Conservation (phyloP, 768 basidiomycete genomes). For the Chiua virens region DNA sequence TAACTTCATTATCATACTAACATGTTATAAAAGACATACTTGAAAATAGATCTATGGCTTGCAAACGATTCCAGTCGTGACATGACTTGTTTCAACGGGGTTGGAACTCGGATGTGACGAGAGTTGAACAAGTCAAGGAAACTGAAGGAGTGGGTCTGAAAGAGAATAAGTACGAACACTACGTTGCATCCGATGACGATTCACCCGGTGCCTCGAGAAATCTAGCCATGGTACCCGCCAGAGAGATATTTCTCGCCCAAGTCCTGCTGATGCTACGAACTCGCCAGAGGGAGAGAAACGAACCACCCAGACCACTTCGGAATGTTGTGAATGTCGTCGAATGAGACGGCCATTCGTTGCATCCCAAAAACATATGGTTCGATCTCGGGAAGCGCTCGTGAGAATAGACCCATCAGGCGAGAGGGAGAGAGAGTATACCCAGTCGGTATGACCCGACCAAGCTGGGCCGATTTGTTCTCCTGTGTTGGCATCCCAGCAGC, state of each 20-base stretch:
- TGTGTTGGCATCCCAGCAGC: slow-evolving; percentile 5
- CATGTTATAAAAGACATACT: not conserved
- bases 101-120: too few species aligned
- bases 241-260: not conserved
- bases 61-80: too few species aligned
- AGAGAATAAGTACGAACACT: too few species aligned
- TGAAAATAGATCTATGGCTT: too few species aligned
- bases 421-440: not conserved
- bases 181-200: too few species aligned
- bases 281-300: slow-evolving; percentile 10
- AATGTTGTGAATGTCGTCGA: slow-evolving; percentile 1
- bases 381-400: not conserved
- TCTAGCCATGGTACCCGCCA: slow-evolving; percentile 3
- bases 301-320: not conserved
- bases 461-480: not conserved
- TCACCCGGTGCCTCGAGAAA: too few species aligned
- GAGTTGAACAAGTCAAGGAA: too few species aligned
- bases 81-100: slow-evolving; percentile 32
- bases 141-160: too few species aligned
- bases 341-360: not conserved
- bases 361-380: slow-evolving; percentile 6
- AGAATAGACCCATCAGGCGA: slow-evolving; percentile 1
- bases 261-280: not conserved
- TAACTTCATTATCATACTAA: not conserved
- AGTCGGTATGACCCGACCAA: not conserved